Evolutionary conservation across 2,329 filamentous ascomycete species (phyloP).

Genomic region (Pseudocercospora fijiensis): DNA sequence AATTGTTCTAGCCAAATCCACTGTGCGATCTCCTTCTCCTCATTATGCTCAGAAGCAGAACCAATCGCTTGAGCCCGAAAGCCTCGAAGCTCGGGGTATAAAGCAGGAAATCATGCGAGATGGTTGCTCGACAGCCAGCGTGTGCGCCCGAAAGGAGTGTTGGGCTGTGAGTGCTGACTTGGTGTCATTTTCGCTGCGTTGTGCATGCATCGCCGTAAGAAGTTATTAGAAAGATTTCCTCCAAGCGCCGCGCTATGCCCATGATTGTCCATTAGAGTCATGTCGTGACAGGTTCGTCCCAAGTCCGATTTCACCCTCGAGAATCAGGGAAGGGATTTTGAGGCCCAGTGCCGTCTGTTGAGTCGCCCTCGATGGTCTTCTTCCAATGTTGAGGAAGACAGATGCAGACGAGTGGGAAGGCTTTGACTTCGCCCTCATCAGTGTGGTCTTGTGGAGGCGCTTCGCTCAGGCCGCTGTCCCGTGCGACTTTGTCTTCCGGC

Average conservation of each 20-base stretch:
- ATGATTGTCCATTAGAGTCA: slow-evolving; percentile 2
- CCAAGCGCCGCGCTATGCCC: neutral
- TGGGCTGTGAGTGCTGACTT: neutral
- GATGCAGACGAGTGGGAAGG: slow-evolving; percentile 94
- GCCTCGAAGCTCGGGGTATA: neutral
- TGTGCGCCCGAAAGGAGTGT: neutral
- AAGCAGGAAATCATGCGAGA: neutral
- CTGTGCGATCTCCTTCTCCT: neutral
- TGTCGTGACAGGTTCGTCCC: neutral
- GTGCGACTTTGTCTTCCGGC: slow-evolving; percentile 62
- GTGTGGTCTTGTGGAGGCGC: slow-evolving; percentile 48
- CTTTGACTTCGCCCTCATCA: slow-evolving; percentile 78
- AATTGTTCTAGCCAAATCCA: neutral
- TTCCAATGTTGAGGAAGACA: slow-evolving; percentile 94
- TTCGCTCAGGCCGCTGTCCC: slow-evolving; percentile 91
- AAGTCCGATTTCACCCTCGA: slow-evolving; percentile 11
- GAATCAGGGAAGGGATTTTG: slow-evolving; percentile 5
- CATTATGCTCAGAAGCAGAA: neutral
- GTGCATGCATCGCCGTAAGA: neutral
- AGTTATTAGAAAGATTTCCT: neutral
- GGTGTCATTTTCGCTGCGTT: neutral
- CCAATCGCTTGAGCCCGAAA: slow-evolving; percentile 4
- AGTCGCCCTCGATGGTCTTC: slow-evolving; percentile 90
- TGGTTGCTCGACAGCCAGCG: neutral
- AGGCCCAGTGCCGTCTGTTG: slow-evolving; percentile 36